Evolutionary conservation across 1,284 basidiomycete genomes (phyloP), one percentile per base, ranked within the genome.

Genomic region (Cutaneotrichosporon curvatum): DNA sequence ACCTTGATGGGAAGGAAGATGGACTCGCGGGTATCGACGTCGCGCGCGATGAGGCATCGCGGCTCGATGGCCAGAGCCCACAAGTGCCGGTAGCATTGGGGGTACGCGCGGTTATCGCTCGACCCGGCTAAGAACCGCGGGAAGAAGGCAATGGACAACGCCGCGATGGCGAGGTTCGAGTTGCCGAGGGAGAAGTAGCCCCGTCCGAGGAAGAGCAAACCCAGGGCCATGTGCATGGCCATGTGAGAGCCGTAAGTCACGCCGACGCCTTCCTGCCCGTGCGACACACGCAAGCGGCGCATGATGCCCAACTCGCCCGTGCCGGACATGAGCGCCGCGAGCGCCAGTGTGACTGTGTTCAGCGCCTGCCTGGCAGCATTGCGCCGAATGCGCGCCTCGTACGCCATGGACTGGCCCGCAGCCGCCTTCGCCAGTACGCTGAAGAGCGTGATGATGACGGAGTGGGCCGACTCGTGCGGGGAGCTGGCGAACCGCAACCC

Each of bases 61-160:
- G 95, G 92, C 61, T 98, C 92, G 14, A 87, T 84, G 1, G 95
- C 95, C 31, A 98, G 75, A 2, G 87, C 87, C 95, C 95, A 98
- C 22, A 99, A 73, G 69, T 98, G 94, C 4, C 95, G 81, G 53
- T 92, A 81, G 0, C 91, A 89, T 67, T 97, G 95, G 4, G 96
- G 77, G 62, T 90, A 94, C 33, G 84, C 82, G 51, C 85, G 84
- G 72, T 95, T 95, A 62, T 98, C 92, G 8, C 81, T 81, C 1
- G 87, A 84, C 9, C 78, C 69, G 11, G 81, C 76, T 14, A 88
- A 81, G 63, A 87, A 88, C 11, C 87, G 81, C 3, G 94, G 92
- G 69, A 89, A 97, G 74, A 95, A 90, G 0, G 95, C 81, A 14
- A 86, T 80, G 48, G 91, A 74, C 77, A 99, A 81, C 48, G 83